Evolutionary conservation across 164 flowering plant genomes (phyloP).

Genomic region (Stephania yunnanensis): DNA sequence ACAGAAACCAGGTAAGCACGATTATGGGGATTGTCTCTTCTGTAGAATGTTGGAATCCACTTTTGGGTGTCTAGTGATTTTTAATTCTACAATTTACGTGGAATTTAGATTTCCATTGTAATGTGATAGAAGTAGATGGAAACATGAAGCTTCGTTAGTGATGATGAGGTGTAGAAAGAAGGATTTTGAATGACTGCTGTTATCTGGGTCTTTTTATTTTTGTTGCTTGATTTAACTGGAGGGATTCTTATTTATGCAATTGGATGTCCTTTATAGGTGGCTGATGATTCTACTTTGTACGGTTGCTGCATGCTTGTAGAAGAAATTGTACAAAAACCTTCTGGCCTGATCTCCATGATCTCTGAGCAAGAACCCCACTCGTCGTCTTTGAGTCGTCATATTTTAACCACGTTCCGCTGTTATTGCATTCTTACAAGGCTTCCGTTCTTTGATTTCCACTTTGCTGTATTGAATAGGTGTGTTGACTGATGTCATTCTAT

Average conservation of each 20-base stretch:
- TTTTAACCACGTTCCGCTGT: constrained; percentile 87
- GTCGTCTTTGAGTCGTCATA: constrained; percentile 52
- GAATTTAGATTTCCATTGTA: no score
- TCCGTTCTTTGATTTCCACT: constrained; percentile 93
- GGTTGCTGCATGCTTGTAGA: constrained; percentile 96
- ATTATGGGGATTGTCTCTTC: no score
- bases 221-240: neutral
- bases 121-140: no score
- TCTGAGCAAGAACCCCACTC: constrained; percentile 41
- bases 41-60: no score
- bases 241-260: constrained; percentile 3
- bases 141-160: no score
- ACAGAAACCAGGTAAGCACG: no score
- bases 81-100: no score
- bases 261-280: constrained; percentile 52
- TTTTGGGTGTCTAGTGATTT: no score
- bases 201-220: neutral
- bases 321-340: constrained; percentile 79
- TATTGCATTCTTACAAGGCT: constrained; percentile 96
- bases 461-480: constrained; percentile 85
- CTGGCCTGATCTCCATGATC: constrained; percentile 75
- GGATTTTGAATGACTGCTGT: no score
- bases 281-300: constrained; percentile 91
- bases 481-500: neutral
- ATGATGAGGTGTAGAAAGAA: no score